A percentile compares a stretch with the other conserved stretches of the same genome.
These are phyloP conservation scores for Trypanosoma theileri DNA, from an alignment of 208 protist species.

Conservation along the genomic window DNA sequence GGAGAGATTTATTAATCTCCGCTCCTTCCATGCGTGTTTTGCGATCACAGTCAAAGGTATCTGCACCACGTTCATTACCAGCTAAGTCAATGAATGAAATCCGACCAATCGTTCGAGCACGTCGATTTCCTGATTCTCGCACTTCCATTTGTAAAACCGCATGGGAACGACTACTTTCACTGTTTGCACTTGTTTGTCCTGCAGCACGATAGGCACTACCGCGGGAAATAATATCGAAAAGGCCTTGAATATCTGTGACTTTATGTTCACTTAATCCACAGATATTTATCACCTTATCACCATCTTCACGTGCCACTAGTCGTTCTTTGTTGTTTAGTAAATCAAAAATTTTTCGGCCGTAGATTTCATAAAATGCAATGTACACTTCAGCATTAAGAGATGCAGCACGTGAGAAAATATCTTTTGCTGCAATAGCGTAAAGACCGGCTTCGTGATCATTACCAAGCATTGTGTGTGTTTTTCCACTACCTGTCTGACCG, in stretches of 20 bases:
- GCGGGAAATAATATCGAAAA: conserved; percentile 91
- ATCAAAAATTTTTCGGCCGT: conserved; percentile 97
- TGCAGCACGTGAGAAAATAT: conserved; percentile 90
- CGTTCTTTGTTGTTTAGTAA: conserved; percentile 93
- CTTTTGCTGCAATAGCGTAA: conserved; percentile 93
- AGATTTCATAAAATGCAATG: conserved; percentile 97
- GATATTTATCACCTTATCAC: conserved; percentile 94
- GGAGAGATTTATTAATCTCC: conserved; percentile 99
- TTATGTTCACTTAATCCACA: conserved; percentile 91
- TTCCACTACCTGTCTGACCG: conserved; percentile 96
- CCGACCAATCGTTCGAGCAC: conserved; percentile 84
- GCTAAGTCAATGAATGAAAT: conserved; percentile 99
- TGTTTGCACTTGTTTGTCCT: conserved; percentile 92
- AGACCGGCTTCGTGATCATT: conserved; percentile 84
- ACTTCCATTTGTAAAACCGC: conserved; percentile 91
- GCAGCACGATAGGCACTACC: conserved; percentile 88
- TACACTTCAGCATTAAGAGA: conserved; percentile 63
- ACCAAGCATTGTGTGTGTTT: conserved; percentile 94
- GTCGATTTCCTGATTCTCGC: conserved; percentile 39
- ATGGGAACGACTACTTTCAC: conserved; percentile 91
- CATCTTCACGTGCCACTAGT: conserved; percentile 94
- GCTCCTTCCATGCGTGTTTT: conserved; percentile 96
- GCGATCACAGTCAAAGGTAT: conserved; percentile 94
- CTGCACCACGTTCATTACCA: conserved; percentile 96
- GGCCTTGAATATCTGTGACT: conserved; percentile 75